Evolutionary conservation across 805 yeast genomes (phyloP).

Genomic region (Sungouiella thailandica): DNA sequence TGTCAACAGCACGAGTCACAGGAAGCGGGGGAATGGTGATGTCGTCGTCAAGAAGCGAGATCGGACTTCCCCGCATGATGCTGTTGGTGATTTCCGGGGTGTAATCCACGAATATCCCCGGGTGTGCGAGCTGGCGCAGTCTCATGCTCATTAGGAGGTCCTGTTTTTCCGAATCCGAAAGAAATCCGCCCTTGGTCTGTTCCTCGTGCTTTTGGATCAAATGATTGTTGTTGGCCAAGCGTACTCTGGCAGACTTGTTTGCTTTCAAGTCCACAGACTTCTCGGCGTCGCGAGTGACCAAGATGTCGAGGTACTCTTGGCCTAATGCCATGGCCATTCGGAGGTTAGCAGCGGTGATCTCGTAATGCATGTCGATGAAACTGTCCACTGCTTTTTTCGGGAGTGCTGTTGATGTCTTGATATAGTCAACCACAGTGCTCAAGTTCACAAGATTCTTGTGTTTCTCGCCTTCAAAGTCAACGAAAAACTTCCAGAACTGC

Average conservation of each 20-base stretch:
- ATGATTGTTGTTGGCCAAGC: conserved; percentile 20
- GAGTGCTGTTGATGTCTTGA: conserved; percentile 42
- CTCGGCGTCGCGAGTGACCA: conserved; percentile 16
- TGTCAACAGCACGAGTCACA: conserved; percentile 59
- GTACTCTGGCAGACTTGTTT: conserved; percentile 19
- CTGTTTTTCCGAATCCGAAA: conserved; percentile 7
- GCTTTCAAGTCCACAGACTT: conserved; percentile 23
- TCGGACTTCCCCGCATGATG: conserved; percentile 16
- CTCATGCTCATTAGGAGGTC: conserved; percentile 18
- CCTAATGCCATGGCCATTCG: conserved; percentile 14
- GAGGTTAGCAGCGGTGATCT: conserved; percentile 17
- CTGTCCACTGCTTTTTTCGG: conserved; percentile 47
- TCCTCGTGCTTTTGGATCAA: conserved; percentile 13
- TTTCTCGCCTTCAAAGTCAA: conserved; percentile 45
- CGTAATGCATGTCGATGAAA: conserved; percentile 25
- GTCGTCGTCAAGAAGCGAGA: conserved; percentile 17
- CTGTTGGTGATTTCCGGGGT: conserved; percentile 33
- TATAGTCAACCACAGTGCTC: conserved; percentile 38
- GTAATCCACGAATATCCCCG: conserved; percentile 30
- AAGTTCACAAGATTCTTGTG: conserved; percentile 43
- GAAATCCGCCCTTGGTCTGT: conserved; percentile 2
- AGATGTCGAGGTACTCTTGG: conserved; percentile 8
- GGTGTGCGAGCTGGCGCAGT: conserved; percentile 25
- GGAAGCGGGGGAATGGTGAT: conserved; percentile 40
- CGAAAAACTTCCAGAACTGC: conserved; percentile 53